Conservation (phyloP, 148 eudicot genomes). For the Rhododendron vialii region DNA sequence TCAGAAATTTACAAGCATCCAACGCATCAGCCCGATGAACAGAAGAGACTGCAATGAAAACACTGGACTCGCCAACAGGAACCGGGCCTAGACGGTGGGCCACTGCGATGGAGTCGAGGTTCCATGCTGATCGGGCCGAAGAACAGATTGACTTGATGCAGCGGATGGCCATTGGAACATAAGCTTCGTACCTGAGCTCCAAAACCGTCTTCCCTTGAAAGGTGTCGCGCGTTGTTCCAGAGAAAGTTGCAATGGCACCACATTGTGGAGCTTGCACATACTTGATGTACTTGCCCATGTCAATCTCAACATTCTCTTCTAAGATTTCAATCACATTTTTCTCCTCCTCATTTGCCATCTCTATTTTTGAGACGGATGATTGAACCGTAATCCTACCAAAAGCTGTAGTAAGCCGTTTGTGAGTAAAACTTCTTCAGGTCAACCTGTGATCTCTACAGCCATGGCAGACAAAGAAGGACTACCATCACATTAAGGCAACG, state of each 20-base stretch:
- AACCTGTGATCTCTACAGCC: neutral
- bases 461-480: neutral
- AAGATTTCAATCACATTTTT: conserved; percentile 65
- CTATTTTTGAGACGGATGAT: conserved; percentile 11
- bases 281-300: conserved; percentile 66
- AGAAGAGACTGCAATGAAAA: conserved; percentile 68
- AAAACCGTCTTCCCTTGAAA: conserved; percentile 67
- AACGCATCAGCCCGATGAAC: conserved; percentile 72
- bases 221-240: conserved; percentile 86
- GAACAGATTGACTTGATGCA: conserved; percentile 65
- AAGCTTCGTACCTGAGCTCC: conserved; percentile 91
- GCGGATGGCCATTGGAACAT: conserved; percentile 82
- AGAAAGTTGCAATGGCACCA: conserved; percentile 83
- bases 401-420: neutral
- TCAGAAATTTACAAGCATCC: conserved; percentile 80
- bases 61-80: conserved; percentile 79
- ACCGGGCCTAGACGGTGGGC: conserved; percentile 78
- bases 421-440: neutral
- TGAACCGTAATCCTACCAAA: neutral
- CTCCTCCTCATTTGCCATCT: conserved; percentile 31
- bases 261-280: conserved; percentile 67
- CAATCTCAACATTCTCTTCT: conserved; percentile 61
- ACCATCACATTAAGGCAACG: neutral
- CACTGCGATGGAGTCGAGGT: conserved; percentile 50
- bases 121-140: conserved; percentile 61